Base-by-base conservation (phyloP, 805 yeast species). In the Saturnispora zaruensis region DNA sequence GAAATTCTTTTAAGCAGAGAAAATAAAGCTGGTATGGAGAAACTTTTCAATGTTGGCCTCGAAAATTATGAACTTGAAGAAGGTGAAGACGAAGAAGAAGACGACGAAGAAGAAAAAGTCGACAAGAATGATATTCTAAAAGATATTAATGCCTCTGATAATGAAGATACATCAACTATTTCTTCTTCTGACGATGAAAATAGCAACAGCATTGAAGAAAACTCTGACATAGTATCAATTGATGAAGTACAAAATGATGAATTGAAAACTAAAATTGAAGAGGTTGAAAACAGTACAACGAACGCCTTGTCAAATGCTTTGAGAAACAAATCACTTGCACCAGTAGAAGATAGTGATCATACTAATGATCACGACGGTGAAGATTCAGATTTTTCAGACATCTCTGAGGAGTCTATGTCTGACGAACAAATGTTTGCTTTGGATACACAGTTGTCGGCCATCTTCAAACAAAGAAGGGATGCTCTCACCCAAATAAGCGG, bases 341-440 rank as follows among this genome's bases (percentile, higher is more conserved):
- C 9, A 36, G 33, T 41, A 14, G 40, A 51, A 11, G 49, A 44
- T 6, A 34, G 45, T 16, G 55, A 44, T 4, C 69, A 70, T 33
- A 69, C 66, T 20, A 60, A 54, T n/a, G 65, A 64, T 21, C 57
- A 64, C 23, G 59, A 65, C 55, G 58, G 66, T 7, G 71, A 67
- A 13, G 76, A 72, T 26, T 71, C 69, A 9, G 63, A 76, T 37
- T 78, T 71, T 18, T 81, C 74, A 4, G 78, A 73, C 26, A 82
- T 76, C 26, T 75, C 77, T 6, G 82, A 78, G 24, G 95, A 86
- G 56, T 81, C 91, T 0, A 87, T 89, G 95, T 95, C 90, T 53
- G 97, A 90, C 65, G 96, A 90, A 59, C 89, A 89, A 63, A 91
- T 91, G 98, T 81, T 89, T 82, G 95, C 90, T 20, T 77, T 91